phyloP scores from a whole-genome alignment of 148 eudicot genomes.

The Agrostemma githago region DNA sequence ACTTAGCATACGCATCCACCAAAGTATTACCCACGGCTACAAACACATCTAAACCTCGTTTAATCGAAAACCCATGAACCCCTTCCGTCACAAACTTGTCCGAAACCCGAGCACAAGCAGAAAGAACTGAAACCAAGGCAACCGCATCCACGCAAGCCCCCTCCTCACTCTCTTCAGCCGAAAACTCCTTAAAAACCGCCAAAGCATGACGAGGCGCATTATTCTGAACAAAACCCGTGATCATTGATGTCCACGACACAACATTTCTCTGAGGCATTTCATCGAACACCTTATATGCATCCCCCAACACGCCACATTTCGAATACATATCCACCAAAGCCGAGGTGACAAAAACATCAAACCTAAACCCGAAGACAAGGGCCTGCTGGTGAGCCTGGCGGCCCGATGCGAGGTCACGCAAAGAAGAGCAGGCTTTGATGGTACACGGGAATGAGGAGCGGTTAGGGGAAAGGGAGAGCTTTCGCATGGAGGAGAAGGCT shows the following conservation, averaged over 20 bases:
- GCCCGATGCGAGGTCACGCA: conserved; percentile 47
- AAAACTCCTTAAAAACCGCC: conserved; percentile 44
- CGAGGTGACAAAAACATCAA: conserved; percentile 54
- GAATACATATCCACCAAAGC: conserved; percentile 66
- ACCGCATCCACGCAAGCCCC: conserved; percentile 42
- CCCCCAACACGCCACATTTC: conserved; percentile 52
- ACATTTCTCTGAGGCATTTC: conserved; percentile 54
- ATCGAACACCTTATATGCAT: conserved; percentile 54
- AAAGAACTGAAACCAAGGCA: conserved; percentile 49
- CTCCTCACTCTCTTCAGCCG: conserved; percentile 34
- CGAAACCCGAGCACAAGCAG: conserved; percentile 56
- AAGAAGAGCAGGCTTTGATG: conserved; percentile 54
- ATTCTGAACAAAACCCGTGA: conserved; percentile 60
- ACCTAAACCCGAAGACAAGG: conserved; percentile 41
- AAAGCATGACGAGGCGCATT: conserved; percentile 39
- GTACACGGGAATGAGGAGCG: conserved; percentile 66
- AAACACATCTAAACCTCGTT: conserved; percentile 42
- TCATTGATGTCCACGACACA: conserved; percentile 71
- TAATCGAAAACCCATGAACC: conserved; percentile 53
- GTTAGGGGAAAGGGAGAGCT: conserved; percentile 45
- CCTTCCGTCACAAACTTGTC: conserved; percentile 38
- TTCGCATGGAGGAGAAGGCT: conserved; percentile 58
- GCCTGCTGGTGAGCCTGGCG: conserved; percentile 66
- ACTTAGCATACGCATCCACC: conserved; percentile 72
- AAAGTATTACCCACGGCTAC: conserved; percentile 51